These are phyloP conservation scores for Rhodotorula paludigena DNA, from an alignment of 768 basidiomycete species.

Conservation along the genomic window DNA sequence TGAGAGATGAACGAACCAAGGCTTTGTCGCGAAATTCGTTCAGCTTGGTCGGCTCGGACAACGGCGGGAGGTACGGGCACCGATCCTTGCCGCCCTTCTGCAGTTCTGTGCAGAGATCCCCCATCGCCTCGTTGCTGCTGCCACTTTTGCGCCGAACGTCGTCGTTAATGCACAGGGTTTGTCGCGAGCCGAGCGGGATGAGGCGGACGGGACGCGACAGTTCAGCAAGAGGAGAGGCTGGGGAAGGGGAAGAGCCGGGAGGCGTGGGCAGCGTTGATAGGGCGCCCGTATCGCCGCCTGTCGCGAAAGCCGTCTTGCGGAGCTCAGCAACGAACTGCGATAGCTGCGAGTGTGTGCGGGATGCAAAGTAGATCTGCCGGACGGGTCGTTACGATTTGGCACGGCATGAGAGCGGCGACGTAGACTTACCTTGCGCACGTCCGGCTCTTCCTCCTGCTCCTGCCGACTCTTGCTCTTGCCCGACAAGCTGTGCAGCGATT, in stretches of 20 bases:
- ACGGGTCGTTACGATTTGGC: not conserved
- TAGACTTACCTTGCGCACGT: constrained; percentile 37
- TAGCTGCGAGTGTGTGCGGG: constrained; percentile 92
- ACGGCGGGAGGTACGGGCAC: constrained; percentile 22
- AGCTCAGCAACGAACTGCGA: constrained; percentile 85
- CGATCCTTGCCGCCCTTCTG: constrained; percentile 45
- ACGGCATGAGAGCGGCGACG: constrained; percentile 45
- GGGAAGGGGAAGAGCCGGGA: not conserved
- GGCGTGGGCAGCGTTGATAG: constrained; percentile 26
- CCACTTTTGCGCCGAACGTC: constrained; percentile 56
- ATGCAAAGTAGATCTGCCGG: constrained; percentile 73
- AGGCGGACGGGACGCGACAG: constrained; percentile 52
- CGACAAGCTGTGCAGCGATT: constrained; percentile 32
- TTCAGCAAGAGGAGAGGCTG: not conserved
- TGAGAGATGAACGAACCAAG: constrained; percentile 53
- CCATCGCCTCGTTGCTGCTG: constrained; percentile 51
- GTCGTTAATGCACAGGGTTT: constrained; percentile 88
- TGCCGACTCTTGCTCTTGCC: constrained; percentile 36
- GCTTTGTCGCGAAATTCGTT: constrained; percentile 92
- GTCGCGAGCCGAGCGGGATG: constrained; percentile 83
- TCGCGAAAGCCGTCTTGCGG: constrained; percentile 58
- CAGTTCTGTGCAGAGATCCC: constrained; percentile 41
- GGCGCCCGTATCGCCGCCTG: constrained; percentile 36
- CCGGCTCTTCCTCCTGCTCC: constrained; percentile 45
- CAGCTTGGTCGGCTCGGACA: constrained; percentile 57